Evolutionary conservation across 1,284 basidiomycete genomes (phyloP).

Genomic region (Kalmanozyma brasiliensis): DNA sequence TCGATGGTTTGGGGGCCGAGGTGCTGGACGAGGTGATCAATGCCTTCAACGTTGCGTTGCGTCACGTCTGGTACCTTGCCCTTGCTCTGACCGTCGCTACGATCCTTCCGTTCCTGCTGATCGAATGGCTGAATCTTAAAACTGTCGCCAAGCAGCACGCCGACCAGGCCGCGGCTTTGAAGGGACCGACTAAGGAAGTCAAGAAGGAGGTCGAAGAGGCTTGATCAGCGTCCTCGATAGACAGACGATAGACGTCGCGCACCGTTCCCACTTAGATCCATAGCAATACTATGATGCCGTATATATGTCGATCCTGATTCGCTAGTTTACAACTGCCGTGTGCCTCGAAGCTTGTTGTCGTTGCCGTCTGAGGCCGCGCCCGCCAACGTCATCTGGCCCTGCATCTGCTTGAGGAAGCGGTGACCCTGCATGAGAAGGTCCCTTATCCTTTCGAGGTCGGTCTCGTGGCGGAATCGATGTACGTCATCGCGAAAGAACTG

Average conservation of each 20-base stretch:
- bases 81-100: conserved; percentile 12
- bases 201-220: conserved; percentile 8
- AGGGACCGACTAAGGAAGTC: neutral
- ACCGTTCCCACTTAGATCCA: no score
- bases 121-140: conserved; percentile 31
- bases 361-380: conserved; percentile 25
- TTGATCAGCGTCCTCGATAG: neutral
- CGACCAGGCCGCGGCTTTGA: conserved; percentile 3
- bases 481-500: conserved; percentile 51
- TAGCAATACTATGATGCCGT: no score
- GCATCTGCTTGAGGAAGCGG: conserved; percentile 52
- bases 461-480: conserved; percentile 35
- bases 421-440: conserved; percentile 45
- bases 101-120: conserved; percentile 22
- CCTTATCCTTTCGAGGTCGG: conserved; percentile 42
- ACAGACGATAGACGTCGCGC: no score
- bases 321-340: conserved; percentile 24
- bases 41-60: conserved; percentile 19
- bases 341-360: conserved; percentile 34
- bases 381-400: conserved; percentile 49
- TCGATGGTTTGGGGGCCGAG: conserved; percentile 6
- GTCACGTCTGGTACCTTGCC: conserved; percentile 26
- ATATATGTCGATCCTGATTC: neutral
- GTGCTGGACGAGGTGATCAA: conserved; percentile 8
- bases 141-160: conserved; percentile 13